These are phyloP conservation scores for Saraca asoca DNA, from an alignment of 331 rosid species.

Conservation along the genomic window DNA sequence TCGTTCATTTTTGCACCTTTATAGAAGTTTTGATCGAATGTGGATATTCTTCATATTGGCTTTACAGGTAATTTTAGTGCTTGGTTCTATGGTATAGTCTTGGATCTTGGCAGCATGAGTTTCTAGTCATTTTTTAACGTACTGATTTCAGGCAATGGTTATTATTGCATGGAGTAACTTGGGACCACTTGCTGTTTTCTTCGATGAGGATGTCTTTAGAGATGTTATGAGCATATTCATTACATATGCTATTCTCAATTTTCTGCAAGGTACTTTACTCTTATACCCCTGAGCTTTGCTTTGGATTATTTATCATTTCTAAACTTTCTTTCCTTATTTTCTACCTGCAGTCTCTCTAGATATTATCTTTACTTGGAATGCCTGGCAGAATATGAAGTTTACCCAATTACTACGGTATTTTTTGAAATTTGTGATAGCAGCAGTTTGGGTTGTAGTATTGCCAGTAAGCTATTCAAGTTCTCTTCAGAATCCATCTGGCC, in stretches of 20 bases:
- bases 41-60: conserved; percentile 97
- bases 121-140: conserved; percentile 30
- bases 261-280: conserved; percentile 74
- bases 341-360: conserved; percentile 73
- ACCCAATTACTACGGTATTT: conserved; percentile 83
- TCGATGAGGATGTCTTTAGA: conserved; percentile 72
- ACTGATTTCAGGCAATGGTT: conserved; percentile 77
- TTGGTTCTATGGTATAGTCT: conserved; percentile 2
- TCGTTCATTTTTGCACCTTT: conserved; percentile 85
- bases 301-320: background rate
- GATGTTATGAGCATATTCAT: conserved; percentile 80
- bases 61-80: conserved; percentile 67
- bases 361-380: conserved; percentile 75
- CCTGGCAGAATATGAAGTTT: conserved; percentile 85
- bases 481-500: conserved; percentile 74
- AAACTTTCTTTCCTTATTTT: conserved; percentile 29
- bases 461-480: conserved; percentile 80
- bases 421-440: conserved; percentile 81
- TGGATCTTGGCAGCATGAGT: conserved; percentile 19
- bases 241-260: conserved; percentile 82
- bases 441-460: conserved; percentile 83
- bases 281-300: conserved; percentile 18
- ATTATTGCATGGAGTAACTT: conserved; percentile 87
- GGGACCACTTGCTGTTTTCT: conserved; percentile 66
- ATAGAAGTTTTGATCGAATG: conserved; percentile 97